phyloP scores from a whole-genome alignment of 1,284 basidiomycete species.

The Mycosarcoma maydis region DNA sequence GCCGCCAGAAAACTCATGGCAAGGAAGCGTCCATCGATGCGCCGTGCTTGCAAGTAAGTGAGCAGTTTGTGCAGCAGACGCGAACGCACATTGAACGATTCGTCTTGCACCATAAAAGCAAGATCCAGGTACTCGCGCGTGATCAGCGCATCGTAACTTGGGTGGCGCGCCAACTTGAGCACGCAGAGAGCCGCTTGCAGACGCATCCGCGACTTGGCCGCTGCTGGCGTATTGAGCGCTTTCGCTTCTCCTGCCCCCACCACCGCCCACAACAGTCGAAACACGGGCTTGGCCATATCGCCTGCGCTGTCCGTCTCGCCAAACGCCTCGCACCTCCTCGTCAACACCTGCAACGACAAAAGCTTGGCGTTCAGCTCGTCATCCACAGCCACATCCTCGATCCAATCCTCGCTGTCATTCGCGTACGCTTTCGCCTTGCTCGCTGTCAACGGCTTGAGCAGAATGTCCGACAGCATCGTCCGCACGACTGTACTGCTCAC shows the following conservation, averaged over 20 bases:
- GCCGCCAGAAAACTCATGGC: constrained; percentile 86
- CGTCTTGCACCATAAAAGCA: constrained; percentile 82
- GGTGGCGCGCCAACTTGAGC: constrained; percentile 79
- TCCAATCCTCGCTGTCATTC: constrained; percentile 46
- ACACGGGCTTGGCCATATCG: constrained; percentile 53
- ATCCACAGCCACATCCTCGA: constrained; percentile 45
- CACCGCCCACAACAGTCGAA: constrained; percentile 53
- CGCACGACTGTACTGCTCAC: constrained; percentile 81
- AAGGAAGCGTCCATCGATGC: constrained; percentile 79
- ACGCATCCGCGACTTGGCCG: constrained; percentile 71
- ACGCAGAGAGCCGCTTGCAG: constrained; percentile 83
- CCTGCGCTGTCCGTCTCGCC: constrained; percentile 33
- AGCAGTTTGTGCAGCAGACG: constrained; percentile 81
- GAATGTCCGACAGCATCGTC: constrained; percentile 71
- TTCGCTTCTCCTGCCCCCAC: constrained; percentile 48
- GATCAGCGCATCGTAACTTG: constrained; percentile 72
- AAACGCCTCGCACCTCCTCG: constrained; percentile 47
- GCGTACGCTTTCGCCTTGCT: constrained; percentile 23
- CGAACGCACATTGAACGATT: constrained; percentile 85
- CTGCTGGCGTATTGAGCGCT: constrained; percentile 43
- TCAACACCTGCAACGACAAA: constrained; percentile 50
- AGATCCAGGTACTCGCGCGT: constrained; percentile 77
- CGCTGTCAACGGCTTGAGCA: constrained; percentile 48
- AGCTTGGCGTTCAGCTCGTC: constrained; percentile 44
- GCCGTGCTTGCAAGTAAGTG: constrained; percentile 73